Conservation (phyloP, 106 monocot species). For the Dioscorea alata region DNA sequence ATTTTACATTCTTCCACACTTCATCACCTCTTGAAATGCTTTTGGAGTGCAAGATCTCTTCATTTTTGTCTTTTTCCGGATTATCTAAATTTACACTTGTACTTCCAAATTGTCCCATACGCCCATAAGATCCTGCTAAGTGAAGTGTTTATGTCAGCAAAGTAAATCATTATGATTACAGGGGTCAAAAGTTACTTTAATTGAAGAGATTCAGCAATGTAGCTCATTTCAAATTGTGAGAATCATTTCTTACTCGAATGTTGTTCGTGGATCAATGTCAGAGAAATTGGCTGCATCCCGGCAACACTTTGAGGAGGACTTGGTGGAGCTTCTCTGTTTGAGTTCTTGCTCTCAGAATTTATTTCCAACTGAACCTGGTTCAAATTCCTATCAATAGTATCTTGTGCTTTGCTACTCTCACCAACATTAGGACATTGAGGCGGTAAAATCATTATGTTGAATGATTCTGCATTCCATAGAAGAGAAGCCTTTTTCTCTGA, state of each 20-base stretch:
- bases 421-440: slow-evolving; percentile 8
- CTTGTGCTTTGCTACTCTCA: slow-evolving; percentile 7
- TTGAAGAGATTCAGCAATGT: neutral
- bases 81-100: too few relatives aligned
- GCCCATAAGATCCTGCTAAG: neutral
- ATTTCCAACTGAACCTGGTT: slow-evolving; percentile 12
- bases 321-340: neutral
- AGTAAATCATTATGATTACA: too few relatives aligned
- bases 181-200: neutral
- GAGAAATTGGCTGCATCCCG: slow-evolving; percentile 13
- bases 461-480: slow-evolving; percentile 51
- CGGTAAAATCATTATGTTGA: slow-evolving; percentile 31
- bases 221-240: neutral
- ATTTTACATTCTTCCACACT: neutral
- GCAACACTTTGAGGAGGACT: slow-evolving; percentile 2
- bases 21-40: neutral
- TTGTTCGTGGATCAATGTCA: slow-evolving; percentile 5
- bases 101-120: neutral
- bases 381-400: slow-evolving; percentile 6
- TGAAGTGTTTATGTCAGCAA: too few relatives aligned
- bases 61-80: too few relatives aligned
- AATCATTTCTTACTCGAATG: neutral
- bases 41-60: neutral
- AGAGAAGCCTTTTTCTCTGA: slow-evolving; percentile 32
- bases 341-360: slow-evolving; percentile 7